A percentile compares a stretch with the other conserved stretches of the same genome.
These are phyloP conservation scores for Auxenochlorella pyrenoidosa DNA, from an alignment of 139 green algal genomes.

Conservation along the genomic window DNA sequence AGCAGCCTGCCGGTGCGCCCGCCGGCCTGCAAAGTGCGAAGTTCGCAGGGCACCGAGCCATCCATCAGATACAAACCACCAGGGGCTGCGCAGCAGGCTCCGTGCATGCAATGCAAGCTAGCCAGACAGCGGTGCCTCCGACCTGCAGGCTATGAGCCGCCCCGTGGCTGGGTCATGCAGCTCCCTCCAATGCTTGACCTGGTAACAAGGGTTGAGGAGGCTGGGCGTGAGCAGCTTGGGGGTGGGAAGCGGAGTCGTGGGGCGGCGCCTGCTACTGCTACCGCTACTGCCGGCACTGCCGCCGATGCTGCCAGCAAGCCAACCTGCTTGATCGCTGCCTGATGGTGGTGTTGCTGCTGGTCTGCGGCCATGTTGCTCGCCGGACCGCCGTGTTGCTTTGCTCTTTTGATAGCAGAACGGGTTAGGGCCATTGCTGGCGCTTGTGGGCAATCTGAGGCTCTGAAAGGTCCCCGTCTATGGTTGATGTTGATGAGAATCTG, in stretches of 20 bases:
- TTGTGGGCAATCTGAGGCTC: not conserved
- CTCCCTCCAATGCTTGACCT: conserved; percentile 30
- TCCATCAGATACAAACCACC: too few species aligned
- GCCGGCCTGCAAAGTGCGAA: conserved; percentile 17
- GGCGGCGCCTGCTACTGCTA: too few species aligned
- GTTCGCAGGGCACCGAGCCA: too few species aligned
- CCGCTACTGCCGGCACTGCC: too few species aligned
- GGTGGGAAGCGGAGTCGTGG: not conserved
- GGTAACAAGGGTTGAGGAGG: not conserved
- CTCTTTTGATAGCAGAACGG: conserved; percentile 25
- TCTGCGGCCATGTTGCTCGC: not conserved
- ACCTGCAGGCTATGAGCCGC: conserved; percentile 30
- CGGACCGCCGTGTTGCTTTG: conserved; percentile 17
- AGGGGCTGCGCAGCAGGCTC: too few species aligned
- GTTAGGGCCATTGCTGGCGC: conserved; percentile 10
- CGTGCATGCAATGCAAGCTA: too few species aligned
- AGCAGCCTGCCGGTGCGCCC: conserved; percentile 58
- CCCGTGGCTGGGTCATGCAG: conserved; percentile 15
- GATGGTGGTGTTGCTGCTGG: not conserved
- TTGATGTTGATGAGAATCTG: not conserved
- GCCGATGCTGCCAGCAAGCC: not conserved
- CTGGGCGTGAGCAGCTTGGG: not conserved
- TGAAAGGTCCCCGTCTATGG: too few species aligned
- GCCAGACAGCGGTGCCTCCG: not conserved
- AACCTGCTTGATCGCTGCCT: not conserved